Base-by-base conservation (phyloP, 2,329 filamentous ascomycete genomes). In the Sporothrix euskadiensis region DNA sequence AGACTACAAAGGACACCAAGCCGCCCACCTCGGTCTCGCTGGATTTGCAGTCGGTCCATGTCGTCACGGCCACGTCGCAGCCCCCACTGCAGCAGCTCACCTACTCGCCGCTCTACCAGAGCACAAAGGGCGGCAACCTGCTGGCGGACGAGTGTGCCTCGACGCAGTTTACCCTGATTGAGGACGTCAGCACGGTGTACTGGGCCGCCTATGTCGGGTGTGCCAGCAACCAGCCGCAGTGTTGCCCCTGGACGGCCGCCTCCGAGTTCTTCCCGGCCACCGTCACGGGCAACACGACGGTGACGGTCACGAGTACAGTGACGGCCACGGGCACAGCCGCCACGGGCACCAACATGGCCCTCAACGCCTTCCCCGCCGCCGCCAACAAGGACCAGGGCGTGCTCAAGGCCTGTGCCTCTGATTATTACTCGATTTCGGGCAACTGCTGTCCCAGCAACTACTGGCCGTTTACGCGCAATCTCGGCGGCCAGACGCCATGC, bases 401-500 rank as follows among this genome's bases (percentile, higher is more conserved):
- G 5, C 71, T 79, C 9, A 61, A 68, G 14, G 69, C 44, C 4
- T 79, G 78, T 52, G 76, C 78, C 7, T 74, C 76, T 4, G 78
- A 79, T 71, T 80, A 79, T 73, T 78, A 78, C 71, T 78, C 77
- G 35, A 75, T 79, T 14, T 77, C 77, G 4, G 78, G 78, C 4
- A 71, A 69, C 6, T 79, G 79, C 73, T 79, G 78, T 65, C 79
- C 79, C 22, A 78, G 76, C 41, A 75, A 77, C 35, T 79, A 77
- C 63, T 78, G 75, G 74, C 78, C 77, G 3, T 80, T 78, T 47
- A 79, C 78, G 0, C 73, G 65, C 19, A 72, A 56, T n/a, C 70
- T 80, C 3, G 78, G 78, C 19, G 78, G 79, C 41, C 74, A 78
- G 61, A 80, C 77, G 9, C 79, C 77, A 10, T 79, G 78, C 76